Percentiles rank a stretch among this genome's conserved stretches.
These are phyloP conservation scores for Ajuga reptans DNA, from an alignment of 305 asterid genomes.

Conservation along the genomic window DNA sequence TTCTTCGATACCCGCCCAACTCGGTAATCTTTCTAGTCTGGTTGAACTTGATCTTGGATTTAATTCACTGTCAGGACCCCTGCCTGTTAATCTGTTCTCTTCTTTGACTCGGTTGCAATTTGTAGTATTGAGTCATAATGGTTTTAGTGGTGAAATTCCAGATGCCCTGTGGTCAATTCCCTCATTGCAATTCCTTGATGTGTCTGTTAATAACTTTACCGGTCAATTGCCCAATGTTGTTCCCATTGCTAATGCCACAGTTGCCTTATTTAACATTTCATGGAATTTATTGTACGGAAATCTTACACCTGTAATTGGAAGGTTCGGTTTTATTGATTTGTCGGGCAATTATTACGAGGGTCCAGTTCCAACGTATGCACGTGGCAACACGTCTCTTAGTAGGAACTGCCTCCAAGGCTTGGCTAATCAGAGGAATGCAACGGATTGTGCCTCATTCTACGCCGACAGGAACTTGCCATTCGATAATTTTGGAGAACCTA, in stretches of 20 bases:
- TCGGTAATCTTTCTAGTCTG: constrained; percentile 58
- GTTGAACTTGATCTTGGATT: constrained; percentile 73
- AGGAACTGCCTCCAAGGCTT: constrained; percentile 60
- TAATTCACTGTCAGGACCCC: constrained; percentile 44
- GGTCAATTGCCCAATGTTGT: constrained; percentile 46
- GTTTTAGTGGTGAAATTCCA: constrained; percentile 32
- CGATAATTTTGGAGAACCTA: constrained; percentile 68
- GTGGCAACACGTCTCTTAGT: constrained; percentile 28
- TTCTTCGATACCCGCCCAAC: constrained; percentile 59
- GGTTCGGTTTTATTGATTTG: constrained; percentile 48
- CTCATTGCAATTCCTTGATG: constrained; percentile 33
- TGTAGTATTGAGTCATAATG: constrained; percentile 37
- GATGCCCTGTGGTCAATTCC: constrained; percentile 34
- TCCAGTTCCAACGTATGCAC: constrained; percentile 48
- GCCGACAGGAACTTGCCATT: constrained; percentile 48
- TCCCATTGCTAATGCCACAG: constrained; percentile 25
- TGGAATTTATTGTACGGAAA: constrained; percentile 56
- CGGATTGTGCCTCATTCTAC: constrained; percentile 66
- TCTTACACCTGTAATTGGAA: constrained; percentile 41
- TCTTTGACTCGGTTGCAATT: constrained; percentile 40
- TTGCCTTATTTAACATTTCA: constrained; percentile 49
- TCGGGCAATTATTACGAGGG: constrained; percentile 75
- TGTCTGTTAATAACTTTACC: constrained; percentile 39
- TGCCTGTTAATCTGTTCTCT: constrained; percentile 42
- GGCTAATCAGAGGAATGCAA: constrained; percentile 44